A percentile compares a stretch with the other conserved stretches of the same genome.
phyloP scores from a whole-genome alignment of 108 stramenopile genomes.

The Nitzschia sp. region DNA sequence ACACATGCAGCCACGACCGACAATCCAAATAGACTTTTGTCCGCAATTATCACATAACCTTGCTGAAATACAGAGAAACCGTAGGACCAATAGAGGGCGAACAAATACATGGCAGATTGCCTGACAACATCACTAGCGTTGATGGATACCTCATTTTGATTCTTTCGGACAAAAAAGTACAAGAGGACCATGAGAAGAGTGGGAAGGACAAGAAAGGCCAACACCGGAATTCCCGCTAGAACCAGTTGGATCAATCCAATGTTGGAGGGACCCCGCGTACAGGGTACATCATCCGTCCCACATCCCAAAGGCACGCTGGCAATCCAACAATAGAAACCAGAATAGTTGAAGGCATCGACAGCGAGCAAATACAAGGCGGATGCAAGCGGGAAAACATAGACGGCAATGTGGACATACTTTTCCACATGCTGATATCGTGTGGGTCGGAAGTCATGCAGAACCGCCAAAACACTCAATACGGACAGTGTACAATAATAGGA shows the following conservation, averaged over 20 bases:
- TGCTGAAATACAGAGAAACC: no score
- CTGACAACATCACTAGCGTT: not conserved
- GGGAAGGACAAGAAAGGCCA: not conserved
- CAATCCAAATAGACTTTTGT: no score
- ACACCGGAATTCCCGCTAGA: not conserved
- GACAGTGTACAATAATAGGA: conserved; percentile 6
- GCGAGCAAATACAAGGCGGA: not conserved
- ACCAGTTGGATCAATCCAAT: not conserved
- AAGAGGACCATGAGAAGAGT: not conserved
- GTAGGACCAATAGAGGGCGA: no score
- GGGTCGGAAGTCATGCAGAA: conserved; percentile 3
- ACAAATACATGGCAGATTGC: not conserved
- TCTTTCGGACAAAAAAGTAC: not conserved
- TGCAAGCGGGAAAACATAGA: not conserved
- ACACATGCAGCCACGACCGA: no score
- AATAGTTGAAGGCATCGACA: conserved; percentile 7
- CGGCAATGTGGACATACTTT: conserved; percentile 14
- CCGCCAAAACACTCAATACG: not conserved
- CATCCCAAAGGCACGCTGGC: conserved; percentile 6
- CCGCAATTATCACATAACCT: no score
- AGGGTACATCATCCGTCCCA: not conserved
- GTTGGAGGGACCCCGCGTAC: conserved; percentile 1
- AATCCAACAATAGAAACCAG: conserved; percentile 1
- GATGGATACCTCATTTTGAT: not conserved
- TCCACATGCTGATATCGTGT: conserved; percentile 12